A percentile compares a stretch with the other conserved stretches of the same genome.
These are phyloP conservation scores for Agrocybe pediades DNA, from an alignment of 768 basidiomycete species.

Conservation along the genomic window DNA sequence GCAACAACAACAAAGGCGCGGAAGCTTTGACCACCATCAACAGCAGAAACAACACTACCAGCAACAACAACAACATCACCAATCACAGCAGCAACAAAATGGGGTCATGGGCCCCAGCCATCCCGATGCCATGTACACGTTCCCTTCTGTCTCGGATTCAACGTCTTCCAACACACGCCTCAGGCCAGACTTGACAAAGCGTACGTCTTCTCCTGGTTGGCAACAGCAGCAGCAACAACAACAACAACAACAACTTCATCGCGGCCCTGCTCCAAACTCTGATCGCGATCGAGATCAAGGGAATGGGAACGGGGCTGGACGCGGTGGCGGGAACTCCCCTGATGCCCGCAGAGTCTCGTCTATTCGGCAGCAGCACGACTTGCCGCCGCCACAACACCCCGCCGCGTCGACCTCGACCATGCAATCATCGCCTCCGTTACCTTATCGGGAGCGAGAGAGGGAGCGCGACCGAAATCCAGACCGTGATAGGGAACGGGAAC, in stretches of 20 bases:
- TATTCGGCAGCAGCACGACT: conserved; percentile 46
- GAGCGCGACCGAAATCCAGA: conserved; percentile 20
- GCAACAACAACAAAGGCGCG: conserved; percentile 4
- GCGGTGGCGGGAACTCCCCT: conserved; percentile 49
- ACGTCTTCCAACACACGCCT: conserved; percentile 16
- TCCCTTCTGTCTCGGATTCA: conserved; percentile 36
- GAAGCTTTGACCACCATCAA: conserved; percentile 1
- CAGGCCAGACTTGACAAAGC: conserved; percentile 31
- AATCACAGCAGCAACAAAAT: conserved; percentile 13
- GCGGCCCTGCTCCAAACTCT: background rate
- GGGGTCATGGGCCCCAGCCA: conserved; percentile 15
- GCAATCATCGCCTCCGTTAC: conserved; percentile 35
- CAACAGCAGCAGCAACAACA: conserved; percentile 20
- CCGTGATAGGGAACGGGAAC: conserved; percentile 7
- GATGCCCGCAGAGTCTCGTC: conserved; percentile 52
- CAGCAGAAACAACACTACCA: background rate
- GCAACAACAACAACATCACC: conserved; percentile 8
- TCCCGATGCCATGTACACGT: conserved; percentile 39
- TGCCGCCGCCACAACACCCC: conserved; percentile 21
- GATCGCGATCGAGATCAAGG: conserved; percentile 26
- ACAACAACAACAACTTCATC: conserved; percentile 21
- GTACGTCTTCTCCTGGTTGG: conserved; percentile 44
- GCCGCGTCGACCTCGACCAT: conserved; percentile 16
- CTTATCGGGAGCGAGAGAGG: conserved; percentile 28
- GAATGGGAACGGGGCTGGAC: conserved; percentile 40